Evolutionary conservation across 2,329 filamentous ascomycete species (phyloP), one percentile per base, ranked within the genome.

Genomic region (Salinomyces thailandicus): DNA sequence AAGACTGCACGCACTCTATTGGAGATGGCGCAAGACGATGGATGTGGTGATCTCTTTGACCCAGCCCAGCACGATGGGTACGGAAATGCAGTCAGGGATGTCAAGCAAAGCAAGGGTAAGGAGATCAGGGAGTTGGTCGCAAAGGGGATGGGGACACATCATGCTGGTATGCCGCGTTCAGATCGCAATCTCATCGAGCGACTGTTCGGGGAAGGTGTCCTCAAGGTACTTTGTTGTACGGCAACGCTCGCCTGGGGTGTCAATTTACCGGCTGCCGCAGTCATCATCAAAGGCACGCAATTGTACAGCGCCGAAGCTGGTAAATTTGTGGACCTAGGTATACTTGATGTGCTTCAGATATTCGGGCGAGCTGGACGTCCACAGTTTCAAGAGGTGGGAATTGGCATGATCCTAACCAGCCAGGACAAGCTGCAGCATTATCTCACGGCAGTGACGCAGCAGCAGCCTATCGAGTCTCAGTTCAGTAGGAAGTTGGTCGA

Each of bases 161-260:
- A 99, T 58, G 91, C 91, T 5, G 93, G 93, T 36, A 94, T 99
- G 85, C 79, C 86, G 39, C 77, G 93, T 46, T 81, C 87, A 2
- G 93, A 98, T 60, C 75, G 91, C 44, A 98, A 98, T 49, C 65
- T 95, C n/a, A 85, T 95, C 68, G 93, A 98, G 59, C 77, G 85
- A 13, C 72, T 96, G 12, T 98, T 98, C 50, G 76, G 72, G 3
- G 81, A 93, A 48, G 93, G 91, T 17, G 80, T 96, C n/a, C 74
- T 96, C 50, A 94, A 91, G 59, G 87, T 98, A 1, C 79, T 98
- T 15, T 96, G 89, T 69, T 98, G 93, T 76, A 98, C 91, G 2
- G 91, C 91, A 8, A 98, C 91, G 1, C 71, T 98, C 17, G 91
- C 91, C 1, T 98, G 91, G 91, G 91, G 91, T 77, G 89, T 98